These are phyloP conservation scores for Copromyces sp. DNA, from an alignment of 495 filamentous ascomycete genomes.

Conservation along the genomic window DNA sequence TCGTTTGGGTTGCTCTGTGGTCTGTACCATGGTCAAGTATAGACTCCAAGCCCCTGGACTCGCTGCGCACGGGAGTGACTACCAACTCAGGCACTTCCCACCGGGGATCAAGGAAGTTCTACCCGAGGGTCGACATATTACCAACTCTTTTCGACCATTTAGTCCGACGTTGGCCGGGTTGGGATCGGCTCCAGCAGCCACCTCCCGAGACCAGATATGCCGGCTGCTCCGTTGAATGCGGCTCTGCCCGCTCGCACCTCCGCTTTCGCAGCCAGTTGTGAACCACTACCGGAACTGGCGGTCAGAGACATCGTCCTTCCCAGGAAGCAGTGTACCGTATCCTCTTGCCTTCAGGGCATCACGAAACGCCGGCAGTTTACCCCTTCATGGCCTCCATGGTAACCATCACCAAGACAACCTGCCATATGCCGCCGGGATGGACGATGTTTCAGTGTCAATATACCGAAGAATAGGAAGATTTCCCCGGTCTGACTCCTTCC, in stretches of 20 bases:
- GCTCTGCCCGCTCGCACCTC: not conserved
- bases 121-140: not conserved
- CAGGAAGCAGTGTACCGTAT: not conserved
- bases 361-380: not conserved
- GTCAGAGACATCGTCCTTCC: not conserved
- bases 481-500: not conserved
- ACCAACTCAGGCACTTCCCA: not conserved
- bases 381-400: not conserved
- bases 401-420: not conserved
- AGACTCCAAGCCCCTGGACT: not conserved
- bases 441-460: not conserved
- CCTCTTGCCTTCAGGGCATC: not conserved
- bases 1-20: not conserved
- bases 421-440: not conserved
- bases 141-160: not conserved
- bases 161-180: not conserved
- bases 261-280: not conserved
- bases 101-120: not conserved
- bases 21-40: not conserved
- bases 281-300: not conserved
- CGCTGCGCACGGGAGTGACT: not conserved
- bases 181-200: not conserved
- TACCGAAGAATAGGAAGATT: not conserved
- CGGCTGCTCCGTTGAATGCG: not conserved
- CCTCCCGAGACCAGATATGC: not conserved